Evolutionary conservation across 2,329 filamentous ascomycete species (phyloP).

Genomic region (Fusarium sp.): DNA sequence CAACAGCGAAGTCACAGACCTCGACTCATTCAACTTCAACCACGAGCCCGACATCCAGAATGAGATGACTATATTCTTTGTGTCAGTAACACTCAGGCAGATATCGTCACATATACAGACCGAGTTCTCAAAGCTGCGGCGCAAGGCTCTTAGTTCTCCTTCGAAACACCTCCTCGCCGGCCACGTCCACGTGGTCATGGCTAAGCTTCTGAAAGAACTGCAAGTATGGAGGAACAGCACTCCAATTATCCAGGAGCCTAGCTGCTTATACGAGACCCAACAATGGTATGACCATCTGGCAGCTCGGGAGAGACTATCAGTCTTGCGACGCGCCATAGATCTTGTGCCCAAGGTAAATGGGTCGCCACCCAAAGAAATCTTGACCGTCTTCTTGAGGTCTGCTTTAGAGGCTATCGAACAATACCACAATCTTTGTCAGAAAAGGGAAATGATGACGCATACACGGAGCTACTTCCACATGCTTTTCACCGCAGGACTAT

Average conservation of each 20-base stretch:
- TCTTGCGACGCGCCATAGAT: constrained; percentile 57
- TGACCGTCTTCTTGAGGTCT: constrained; percentile 51
- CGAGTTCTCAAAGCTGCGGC: constrained; percentile 41
- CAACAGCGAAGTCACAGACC: not conserved
- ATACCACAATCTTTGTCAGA: constrained; percentile 54
- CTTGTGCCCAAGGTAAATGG: constrained; percentile 52
- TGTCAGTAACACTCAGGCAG: constrained; percentile 53
- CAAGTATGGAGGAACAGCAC: constrained; percentile 52
- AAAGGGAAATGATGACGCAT: constrained; percentile 53
- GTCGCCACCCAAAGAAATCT: constrained; percentile 50
- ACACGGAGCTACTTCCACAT: constrained; percentile 63
- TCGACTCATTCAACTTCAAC: not conserved
- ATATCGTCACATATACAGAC: constrained; percentile 57
- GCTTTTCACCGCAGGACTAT: constrained; percentile 59
- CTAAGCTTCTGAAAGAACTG: constrained; percentile 51
- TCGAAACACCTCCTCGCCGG: constrained; percentile 29
- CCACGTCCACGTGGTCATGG: constrained; percentile 45
- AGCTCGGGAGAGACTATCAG: constrained; percentile 55
- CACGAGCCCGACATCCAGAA: not conserved
- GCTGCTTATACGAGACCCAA: constrained; percentile 57
- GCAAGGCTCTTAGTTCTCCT: not conserved
- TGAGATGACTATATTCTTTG: constrained; percentile 51
- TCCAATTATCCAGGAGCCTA: constrained; percentile 51
- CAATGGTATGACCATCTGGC: constrained; percentile 60
- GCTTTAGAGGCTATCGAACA: constrained; percentile 54